Conservation (phyloP, 2,329 filamentous ascomycete genomes). For the Emydomyces testavorans region DNA sequence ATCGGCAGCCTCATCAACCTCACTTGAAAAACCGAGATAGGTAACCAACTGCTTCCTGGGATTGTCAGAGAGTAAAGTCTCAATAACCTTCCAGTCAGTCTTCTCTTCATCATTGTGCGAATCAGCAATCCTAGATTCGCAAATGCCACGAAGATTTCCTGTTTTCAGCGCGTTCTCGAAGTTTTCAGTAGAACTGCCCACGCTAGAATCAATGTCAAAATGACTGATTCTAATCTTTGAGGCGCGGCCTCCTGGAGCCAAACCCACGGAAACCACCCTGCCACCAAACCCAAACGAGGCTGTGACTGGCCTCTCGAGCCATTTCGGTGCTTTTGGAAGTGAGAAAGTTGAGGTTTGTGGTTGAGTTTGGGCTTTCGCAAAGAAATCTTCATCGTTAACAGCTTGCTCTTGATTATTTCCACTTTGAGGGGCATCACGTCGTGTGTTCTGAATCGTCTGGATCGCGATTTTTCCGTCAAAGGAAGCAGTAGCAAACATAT, state of each 20-base stretch:
- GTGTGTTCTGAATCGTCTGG: slow-evolving; percentile 90
- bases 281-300: slow-evolving; percentile 93
- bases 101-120: slow-evolving; percentile 83
- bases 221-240: slow-evolving; percentile 75
- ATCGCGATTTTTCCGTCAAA: slow-evolving; percentile 94
- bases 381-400: slow-evolving; percentile 89
- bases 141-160: slow-evolving; percentile 68
- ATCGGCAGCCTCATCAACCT: slow-evolving; percentile 41
- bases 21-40: slow-evolving; percentile 72
- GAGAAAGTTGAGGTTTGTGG: slow-evolving; percentile 86
- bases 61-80: slow-evolving; percentile 73
- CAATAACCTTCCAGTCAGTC: slow-evolving; percentile 89
- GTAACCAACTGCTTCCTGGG: slow-evolving; percentile 77
- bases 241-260: slow-evolving; percentile 48
- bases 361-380: slow-evolving; percentile 82
- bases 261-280: slow-evolving; percentile 66
- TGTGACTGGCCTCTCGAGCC: slow-evolving; percentile 74
- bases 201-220: slow-evolving; percentile 77
- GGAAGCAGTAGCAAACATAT: slow-evolving; percentile 83
- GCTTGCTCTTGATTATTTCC: slow-evolving; percentile 53
- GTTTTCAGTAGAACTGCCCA: slow-evolving; percentile 71
- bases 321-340: slow-evolving; percentile 72
- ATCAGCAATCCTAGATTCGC: slow-evolving; percentile 61
- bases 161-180: slow-evolving; percentile 74
- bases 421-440: slow-evolving; percentile 57